Base-by-base conservation (phyloP, 352 stramenopile genomes). In the Stephanocyclus meneghinianus region DNA sequence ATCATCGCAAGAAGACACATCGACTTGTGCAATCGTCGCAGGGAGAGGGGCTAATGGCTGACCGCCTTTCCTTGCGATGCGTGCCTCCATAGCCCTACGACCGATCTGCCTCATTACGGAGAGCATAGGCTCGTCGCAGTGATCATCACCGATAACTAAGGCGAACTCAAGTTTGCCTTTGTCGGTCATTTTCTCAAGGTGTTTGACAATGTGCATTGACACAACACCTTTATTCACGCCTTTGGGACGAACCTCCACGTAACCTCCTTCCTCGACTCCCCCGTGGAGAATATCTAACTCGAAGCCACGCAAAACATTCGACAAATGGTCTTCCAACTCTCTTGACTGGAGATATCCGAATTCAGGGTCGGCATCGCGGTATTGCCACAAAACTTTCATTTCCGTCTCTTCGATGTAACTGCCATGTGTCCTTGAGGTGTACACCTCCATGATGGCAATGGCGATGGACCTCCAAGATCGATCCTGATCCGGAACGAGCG, bases 371-470 rank as follows among this genome's bases (percentile, higher is more conserved):
- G 97, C 96, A 87, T 99, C 97, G 72, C 97, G 95, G 81, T 98
- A 99, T 85, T 99, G 97, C 97, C 97, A 99, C 48, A 99, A 80
- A 65, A 99, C 85, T 42, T 98, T 97, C 81, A 96, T 98, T 65
- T 98, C 97, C 70, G 99, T 99, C 45, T 98, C 89, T 91, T 99
- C 97, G 42, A 99, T 97, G 83, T 99, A 99, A 55, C 97, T 99
- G 69, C 98, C 97, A 84, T 99, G 97, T 4, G 98, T 99, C 63
- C 97, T 92, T 18, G 95, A 96, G 8, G 96, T 97, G 92, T 99
- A 99, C 62, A 98, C 97, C 87, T 99, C 95, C 97, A 99, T 99
- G 51, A 99, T 96, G 30, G 93, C 94, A 76, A 98, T 95, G 4
- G 95, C 97, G 61, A 98, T 92, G 48, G 98, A 95, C 78, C 98